These are phyloP conservation scores for Entomortierella beljakovae DNA, from an alignment of 192 early-diverging fungal species.

Conservation along the genomic window DNA sequence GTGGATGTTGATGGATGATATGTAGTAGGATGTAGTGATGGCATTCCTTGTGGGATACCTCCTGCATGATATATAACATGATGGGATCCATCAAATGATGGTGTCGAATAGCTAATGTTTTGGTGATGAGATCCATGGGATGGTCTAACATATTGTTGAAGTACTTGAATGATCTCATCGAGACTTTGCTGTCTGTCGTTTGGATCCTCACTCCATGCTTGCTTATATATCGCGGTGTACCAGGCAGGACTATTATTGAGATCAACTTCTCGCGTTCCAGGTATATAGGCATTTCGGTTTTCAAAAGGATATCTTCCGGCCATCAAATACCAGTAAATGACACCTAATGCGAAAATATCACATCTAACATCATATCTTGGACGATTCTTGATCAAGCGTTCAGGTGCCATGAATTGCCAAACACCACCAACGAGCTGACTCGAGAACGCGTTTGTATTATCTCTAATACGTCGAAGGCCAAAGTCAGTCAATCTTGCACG, in stretches of 20 bases:
- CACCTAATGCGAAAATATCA: conserved; percentile 48
- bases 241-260: conserved; percentile 33
- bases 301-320: conserved; percentile 41
- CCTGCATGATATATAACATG: too few species aligned
- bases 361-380: conserved; percentile 44
- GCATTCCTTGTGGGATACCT: too few species aligned
- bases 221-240: conserved; percentile 25
- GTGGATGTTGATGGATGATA: too few species aligned
- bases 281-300: conserved; percentile 19
- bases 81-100: too few species aligned
- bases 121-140: neutral
- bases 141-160: conserved; percentile 22
- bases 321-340: conserved; percentile 49
- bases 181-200: conserved; percentile 23
- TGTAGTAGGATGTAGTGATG: too few species aligned
- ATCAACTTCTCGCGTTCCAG: conserved; percentile 22
- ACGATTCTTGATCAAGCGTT: conserved; percentile 38
- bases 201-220: conserved; percentile 40
- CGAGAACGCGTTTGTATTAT: conserved; percentile 38
- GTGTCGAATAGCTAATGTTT: too few species aligned
- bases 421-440: conserved; percentile 52
- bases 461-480: conserved; percentile 44
- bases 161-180: conserved; percentile 35
- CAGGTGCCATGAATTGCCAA: conserved; percentile 52
- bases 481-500: conserved; percentile 41